Conservation (phyloP, 805 yeast species). For the Jamesozyma piceae region DNA sequence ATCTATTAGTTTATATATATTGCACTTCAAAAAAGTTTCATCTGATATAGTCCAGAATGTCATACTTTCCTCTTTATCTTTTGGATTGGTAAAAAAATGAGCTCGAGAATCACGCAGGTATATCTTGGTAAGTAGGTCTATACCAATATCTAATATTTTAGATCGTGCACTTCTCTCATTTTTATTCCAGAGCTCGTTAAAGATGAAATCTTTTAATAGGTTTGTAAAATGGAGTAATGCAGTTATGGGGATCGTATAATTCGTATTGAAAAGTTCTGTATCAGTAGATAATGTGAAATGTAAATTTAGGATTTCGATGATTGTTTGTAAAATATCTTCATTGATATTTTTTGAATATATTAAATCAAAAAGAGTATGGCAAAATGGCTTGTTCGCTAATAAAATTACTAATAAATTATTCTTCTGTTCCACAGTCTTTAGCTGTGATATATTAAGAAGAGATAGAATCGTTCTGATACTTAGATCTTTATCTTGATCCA, state of each 20-base stretch:
- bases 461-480: background rate
- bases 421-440: background rate
- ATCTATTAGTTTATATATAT: conserved; percentile 10
- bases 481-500: background rate
- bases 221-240: conserved; percentile 12
- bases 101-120: conserved; percentile 23
- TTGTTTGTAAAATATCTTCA: conserved; percentile 4
- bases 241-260: conserved; percentile 11
- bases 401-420: conserved; percentile 3
- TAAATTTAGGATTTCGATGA: conserved; percentile 17
- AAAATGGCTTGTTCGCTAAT: conserved; percentile 1
- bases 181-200: conserved; percentile 16
- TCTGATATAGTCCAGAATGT: conserved; percentile 13
- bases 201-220: conserved; percentile 16
- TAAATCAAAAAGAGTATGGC: background rate
- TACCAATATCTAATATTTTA: conserved; percentile 5
- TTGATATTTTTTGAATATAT: background rate
- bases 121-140: conserved; percentile 18
- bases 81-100: background rate
- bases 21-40: conserved; percentile 13
- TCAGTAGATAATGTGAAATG: conserved; percentile 24
- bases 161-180: conserved; percentile 5
- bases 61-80: background rate
- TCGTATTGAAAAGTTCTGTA: conserved; percentile 17
- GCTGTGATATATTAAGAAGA: background rate